Conservation (phyloP, 306 rosid genomes). For the Boehmeria nivea region DNA sequence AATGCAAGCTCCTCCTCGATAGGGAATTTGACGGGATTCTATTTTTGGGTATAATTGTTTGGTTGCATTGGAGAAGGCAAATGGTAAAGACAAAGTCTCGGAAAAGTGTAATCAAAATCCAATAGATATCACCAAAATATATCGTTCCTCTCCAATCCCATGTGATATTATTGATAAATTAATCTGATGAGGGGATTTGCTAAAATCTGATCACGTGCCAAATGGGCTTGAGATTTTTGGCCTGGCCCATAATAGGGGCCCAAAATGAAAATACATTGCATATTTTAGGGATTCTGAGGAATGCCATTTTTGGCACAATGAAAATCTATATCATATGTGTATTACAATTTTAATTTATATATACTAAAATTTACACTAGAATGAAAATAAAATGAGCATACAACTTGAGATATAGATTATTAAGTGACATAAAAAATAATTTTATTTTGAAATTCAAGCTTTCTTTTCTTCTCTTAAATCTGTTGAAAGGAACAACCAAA, state of each 20-base stretch:
- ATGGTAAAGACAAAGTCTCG: not conserved
- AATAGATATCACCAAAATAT: not conserved
- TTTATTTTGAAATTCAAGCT: no score
- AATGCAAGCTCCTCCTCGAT: not conserved
- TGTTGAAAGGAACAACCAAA: no score
- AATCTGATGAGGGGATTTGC: not conserved
- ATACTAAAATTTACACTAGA: no score
- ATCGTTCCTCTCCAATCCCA: not conserved
- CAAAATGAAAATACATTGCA: not conserved
- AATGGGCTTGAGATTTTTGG: not conserved
- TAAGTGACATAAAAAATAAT: no score
- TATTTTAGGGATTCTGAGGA: no score
- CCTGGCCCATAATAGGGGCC: not conserved
- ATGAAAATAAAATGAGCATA: no score
- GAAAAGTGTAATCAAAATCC: not conserved
- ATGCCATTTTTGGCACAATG: no score
- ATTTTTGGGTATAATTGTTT: conserved; percentile 7
- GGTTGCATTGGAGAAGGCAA: not conserved
- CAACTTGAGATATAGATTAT: no score
- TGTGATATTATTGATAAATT: conserved; percentile 1
- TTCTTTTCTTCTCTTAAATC: no score
- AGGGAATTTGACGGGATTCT: not conserved
- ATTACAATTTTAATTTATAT: no score
- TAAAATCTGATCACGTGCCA: not conserved
- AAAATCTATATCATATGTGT: no score